Evolutionary conservation across 805 yeast genomes (phyloP), one percentile per base, ranked within the genome.

Genomic region (Myxozyma neglecta): DNA sequence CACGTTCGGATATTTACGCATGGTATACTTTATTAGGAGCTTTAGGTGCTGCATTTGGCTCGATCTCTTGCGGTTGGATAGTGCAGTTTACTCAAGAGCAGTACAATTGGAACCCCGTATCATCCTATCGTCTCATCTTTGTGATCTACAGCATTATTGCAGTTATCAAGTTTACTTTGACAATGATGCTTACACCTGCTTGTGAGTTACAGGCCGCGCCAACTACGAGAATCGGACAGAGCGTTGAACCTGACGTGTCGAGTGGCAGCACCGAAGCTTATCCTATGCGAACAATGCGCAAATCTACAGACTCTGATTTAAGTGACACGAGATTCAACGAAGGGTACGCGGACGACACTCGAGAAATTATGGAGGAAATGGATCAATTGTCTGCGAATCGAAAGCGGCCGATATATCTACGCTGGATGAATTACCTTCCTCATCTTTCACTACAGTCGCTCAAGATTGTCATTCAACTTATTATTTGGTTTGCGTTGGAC

Each of bases 31-130:
- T 83, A 65, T 69, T 80, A 42, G 86, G 85, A 0, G 75, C 77
- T 1, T 67, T 81, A 29, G 77, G 82, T 18, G 74, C 77, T 29
- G 84, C 85, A 97, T 97, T 37, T 76, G 75, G 29, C 97, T 97
- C 69, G 97, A 82, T 76, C 80, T 90, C 75, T 85, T 88, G 61
- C 92, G 80, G 70, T 83, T 83, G 64, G 88, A 85, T 55, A 80
- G 87, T 1, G 91, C 94, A 44, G 89, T 75, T 64, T 77, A 81
- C 2, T 74, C 85, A 70, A 40, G 63, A 57, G 9, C 44, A 37
- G 24, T 54, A 51, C 36, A 20, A 40, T n/a, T 64, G 67, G 67
- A 6, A 56, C 13, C 44, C 42, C 0, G 43, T 57, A 36, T 14
- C n/a, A 1, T 34, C 67, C 2, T 64, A 61, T 51, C 46, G 65